Percentiles rank a stretch among this genome's conserved stretches.
Conservation (phyloP, 257 asterid genomes). For the Lycium ferocissimum region DNA sequence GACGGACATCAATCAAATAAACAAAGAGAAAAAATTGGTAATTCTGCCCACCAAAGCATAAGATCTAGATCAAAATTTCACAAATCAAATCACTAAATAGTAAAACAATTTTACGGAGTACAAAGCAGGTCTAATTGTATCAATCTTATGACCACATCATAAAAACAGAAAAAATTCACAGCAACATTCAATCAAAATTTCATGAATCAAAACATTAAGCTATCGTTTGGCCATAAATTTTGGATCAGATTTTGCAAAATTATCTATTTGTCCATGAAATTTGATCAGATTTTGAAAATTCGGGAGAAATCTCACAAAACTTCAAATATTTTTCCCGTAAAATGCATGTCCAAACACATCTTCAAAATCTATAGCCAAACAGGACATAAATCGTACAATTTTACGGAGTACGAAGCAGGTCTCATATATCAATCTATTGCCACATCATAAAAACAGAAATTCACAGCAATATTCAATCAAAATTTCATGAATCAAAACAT, state of each 20-base stretch:
- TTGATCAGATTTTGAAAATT: too few species aligned
- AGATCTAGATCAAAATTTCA: constrained; percentile 26
- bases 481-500: too few species aligned
- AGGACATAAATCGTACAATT: background rate
- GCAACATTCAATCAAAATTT: background rate
- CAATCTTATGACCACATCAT: background rate
- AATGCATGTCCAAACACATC: too few species aligned
- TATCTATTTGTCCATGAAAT: too few species aligned
- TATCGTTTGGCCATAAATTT: too few species aligned
- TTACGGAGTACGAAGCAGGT: background rate
- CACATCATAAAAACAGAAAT: background rate
- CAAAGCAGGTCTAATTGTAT: background rate
- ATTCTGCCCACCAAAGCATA: background rate
- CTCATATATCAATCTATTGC: background rate
- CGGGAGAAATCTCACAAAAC: too few species aligned
- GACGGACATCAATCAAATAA: background rate
- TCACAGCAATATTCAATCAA: background rate
- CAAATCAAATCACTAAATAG: background rate
- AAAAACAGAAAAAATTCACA: background rate
- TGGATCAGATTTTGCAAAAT: too few species aligned
- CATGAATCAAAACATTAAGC: too few species aligned
- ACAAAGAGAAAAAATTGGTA: background rate
- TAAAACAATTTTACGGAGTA: background rate
- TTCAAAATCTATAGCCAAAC: too few species aligned
- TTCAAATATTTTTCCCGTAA: too few species aligned